Base-by-base conservation (phyloP, 2,329 filamentous ascomycete genomes). In the Claviceps lovelessii region DNA sequence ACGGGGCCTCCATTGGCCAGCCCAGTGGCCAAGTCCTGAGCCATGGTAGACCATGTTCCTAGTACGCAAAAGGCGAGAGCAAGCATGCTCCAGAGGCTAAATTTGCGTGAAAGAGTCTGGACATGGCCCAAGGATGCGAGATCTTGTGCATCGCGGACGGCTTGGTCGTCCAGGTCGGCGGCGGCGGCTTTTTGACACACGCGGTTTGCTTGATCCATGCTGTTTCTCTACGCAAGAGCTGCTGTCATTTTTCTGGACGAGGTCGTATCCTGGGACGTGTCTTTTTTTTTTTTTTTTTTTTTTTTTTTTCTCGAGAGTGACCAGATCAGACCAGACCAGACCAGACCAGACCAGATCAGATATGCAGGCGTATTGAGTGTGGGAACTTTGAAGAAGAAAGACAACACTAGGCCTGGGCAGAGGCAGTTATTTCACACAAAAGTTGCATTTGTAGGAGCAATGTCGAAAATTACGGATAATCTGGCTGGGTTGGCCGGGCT, bases 41-140 rank as follows among this genome's bases (percentile, higher is more conserved):
- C 78, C 57, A 80, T 77, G 0, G 77, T 80, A 0, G 76, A 76
- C 71, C 77, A 81, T 5, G 78, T 81, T 56, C 78, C 78, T 35
- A 81, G 67, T 15, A 81, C 76, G 56, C 73, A 77, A 56, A 81
- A 79, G 33, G 78, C 75, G 23, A 81, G 70, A 23, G 76, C 73
- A 11, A 81, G 68, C 76, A 81, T 79, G 63, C 76, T 79, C 73
- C 72, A 75, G 7, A 74, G 64, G 62, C 70, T 71, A 62, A 81
- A 81, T 59, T 80, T 73, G 57, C 71, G 69, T 3, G 64, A 60
- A 45, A 73, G 67, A 17, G 60, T 61, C 62, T 73, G 67, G 47
- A 62, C 63, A 58, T 73, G 72, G 57, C 71, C 72, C 15, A 73
- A 61, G 42, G 64, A 64, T 33, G 71, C 72, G 29, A 73, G 70